Evolutionary conservation across 306 rosid species (phyloP).

Genomic region (Sechiopsis laciniata): DNA sequence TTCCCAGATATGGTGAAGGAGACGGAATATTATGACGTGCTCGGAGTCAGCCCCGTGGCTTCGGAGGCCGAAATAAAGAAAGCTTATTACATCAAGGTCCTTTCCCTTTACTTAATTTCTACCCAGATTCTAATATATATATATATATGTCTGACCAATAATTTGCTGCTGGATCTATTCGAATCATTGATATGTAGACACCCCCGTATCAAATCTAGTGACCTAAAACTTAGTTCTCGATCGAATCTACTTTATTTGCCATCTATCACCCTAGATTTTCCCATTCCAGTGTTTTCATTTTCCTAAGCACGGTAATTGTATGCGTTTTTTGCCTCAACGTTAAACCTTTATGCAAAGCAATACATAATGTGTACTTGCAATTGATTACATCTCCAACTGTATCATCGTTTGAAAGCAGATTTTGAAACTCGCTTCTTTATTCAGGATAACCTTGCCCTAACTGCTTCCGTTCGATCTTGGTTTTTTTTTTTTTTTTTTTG

Average conservation of each 20-base stretch:
- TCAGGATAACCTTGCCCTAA: not conserved
- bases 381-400: not conserved
- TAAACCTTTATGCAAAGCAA: not conserved
- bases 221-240: not conserved
- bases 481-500: not conserved
- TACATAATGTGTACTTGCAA: not conserved
- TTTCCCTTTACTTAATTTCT: not conserved
- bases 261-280: conserved; percentile 6
- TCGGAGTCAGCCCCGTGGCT: conserved; percentile 79
- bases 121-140: not conserved
- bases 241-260: conserved; percentile 3
- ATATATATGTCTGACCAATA: not conserved
- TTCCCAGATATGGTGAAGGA: conserved; percentile 75
- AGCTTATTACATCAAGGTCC: conserved; percentile 92
- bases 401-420: not conserved
- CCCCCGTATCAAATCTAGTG: not conserved
- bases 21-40: conserved; percentile 86
- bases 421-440: not conserved
- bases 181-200: not conserved
- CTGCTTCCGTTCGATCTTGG: not conserved
- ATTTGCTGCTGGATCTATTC: conserved; percentile 16
- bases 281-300: not conserved
- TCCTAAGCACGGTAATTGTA: not conserved
- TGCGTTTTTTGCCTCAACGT: not conserved
- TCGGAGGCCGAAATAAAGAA: conserved; percentile 93